Evolutionary conservation across 768 basidiomycete genomes (phyloP).

Genomic region (Cystobasidium tubakii): DNA sequence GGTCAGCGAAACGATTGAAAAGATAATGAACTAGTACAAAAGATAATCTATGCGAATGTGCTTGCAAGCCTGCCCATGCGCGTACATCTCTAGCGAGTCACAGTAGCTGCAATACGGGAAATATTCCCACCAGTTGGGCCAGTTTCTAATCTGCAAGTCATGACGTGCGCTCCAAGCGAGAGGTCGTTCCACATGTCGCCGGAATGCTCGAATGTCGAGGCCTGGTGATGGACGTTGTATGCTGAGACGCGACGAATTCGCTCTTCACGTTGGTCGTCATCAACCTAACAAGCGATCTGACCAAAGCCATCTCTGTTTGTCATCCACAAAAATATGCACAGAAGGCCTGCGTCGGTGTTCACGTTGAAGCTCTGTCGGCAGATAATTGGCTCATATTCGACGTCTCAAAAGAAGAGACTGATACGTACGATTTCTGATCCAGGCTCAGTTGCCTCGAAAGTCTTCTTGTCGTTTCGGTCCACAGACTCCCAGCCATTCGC

Average conservation of each 20-base stretch:
- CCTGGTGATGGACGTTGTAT: neutral
- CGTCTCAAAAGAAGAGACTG: too few species aligned
- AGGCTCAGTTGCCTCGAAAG: constrained; percentile 13
- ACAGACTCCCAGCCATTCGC: constrained; percentile 1
- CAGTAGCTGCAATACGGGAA: constrained; percentile 25
- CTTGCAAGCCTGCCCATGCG: too few species aligned
- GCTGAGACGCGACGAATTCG: constrained; percentile 16
- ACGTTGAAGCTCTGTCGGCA: constrained; percentile 31
- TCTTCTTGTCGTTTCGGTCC: constrained; percentile 29
- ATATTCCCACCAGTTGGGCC: constrained; percentile 9
- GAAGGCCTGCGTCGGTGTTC: constrained; percentile 17
- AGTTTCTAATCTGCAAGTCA: constrained; percentile 31
- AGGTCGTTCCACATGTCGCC: constrained; percentile 33
- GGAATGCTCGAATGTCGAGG: constrained; percentile 26
- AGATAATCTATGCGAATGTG: too few species aligned
- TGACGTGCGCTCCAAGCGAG: constrained; percentile 28
- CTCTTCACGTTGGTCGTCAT: constrained; percentile 27
- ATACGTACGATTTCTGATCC: constrained; percentile 27
- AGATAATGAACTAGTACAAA: too few species aligned
- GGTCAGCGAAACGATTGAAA: too few species aligned
- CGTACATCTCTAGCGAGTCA: constrained; percentile 10
- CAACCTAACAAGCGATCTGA: constrained; percentile 30
- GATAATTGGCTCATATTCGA: too few species aligned
- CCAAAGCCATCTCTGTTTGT: constrained; percentile 31
- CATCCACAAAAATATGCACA: constrained; percentile 36